These are phyloP conservation scores for Pseudozyma flocculosa DNA, from an alignment of 1,284 basidiomycete species.

Conservation along the genomic window DNA sequence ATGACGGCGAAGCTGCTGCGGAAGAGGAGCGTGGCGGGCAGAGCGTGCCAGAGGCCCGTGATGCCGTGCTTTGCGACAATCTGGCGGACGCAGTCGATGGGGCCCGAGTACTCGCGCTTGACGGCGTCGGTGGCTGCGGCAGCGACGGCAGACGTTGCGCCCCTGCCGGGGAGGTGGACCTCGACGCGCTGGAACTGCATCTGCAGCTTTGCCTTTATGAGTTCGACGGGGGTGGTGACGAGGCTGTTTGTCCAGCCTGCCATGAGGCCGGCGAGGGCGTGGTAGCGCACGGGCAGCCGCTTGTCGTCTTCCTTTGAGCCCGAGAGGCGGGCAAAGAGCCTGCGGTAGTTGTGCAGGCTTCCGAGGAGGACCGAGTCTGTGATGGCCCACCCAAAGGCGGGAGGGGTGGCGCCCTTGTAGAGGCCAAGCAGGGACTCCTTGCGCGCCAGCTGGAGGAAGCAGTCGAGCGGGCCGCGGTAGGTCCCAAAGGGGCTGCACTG, in stretches of 20 bases:
- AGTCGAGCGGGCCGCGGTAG: conserved; percentile 70
- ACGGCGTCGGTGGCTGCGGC: background rate
- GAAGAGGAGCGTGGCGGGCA: conserved; percentile 58
- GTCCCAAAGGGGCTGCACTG: conserved; percentile 73
- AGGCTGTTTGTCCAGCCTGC: conserved; percentile 74
- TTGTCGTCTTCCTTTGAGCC: conserved; percentile 19
- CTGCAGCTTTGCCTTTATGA: conserved; percentile 69
- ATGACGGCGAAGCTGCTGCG: conserved; percentile 51
- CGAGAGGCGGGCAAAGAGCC: conserved; percentile 14
- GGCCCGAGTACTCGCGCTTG: conserved; percentile 44
- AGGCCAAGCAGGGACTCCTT: conserved; percentile 62
- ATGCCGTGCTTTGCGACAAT: conserved; percentile 51
- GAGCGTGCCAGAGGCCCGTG: conserved; percentile 55
- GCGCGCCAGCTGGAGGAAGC: conserved; percentile 66
- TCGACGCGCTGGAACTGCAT: conserved; percentile 67
- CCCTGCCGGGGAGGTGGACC: conserved; percentile 28
- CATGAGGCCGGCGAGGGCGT: conserved; percentile 67
- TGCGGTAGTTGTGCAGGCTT: conserved; percentile 62
- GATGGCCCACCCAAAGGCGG: conserved; percentile 74
- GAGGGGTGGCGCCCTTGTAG: conserved; percentile 65
- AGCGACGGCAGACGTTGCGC: background rate
- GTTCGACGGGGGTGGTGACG: conserved; percentile 67
- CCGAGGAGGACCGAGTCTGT: conserved; percentile 75
- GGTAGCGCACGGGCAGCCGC: conserved; percentile 31
- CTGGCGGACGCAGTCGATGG: conserved; percentile 57